A percentile compares a stretch with the other conserved stretches of the same genome.
Conservation (phyloP, 2,329 filamentous ascomycete species). For the Microsporum canis region DNA sequence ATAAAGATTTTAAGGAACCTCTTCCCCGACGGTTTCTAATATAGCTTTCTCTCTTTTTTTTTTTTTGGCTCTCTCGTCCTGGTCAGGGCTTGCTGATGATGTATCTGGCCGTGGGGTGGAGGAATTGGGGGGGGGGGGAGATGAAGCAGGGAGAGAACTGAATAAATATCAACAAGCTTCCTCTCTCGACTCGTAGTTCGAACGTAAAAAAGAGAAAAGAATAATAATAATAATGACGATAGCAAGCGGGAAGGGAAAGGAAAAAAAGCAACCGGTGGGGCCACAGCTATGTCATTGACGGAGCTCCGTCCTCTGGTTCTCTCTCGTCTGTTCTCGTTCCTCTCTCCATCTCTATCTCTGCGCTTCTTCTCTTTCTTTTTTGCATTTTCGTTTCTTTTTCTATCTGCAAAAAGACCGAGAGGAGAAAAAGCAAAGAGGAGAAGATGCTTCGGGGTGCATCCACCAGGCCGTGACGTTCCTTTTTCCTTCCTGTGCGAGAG, state of each 20-base stretch:
- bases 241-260: not conserved
- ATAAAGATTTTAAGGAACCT: not conserved
- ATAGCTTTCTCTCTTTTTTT: not conserved
- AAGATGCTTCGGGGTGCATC: not conserved
- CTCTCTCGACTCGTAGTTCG: no score
- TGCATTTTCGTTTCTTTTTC: not conserved
- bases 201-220: not conserved
- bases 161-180: not conserved
- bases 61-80: not conserved
- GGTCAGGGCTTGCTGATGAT: not conserved
- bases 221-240: not conserved
- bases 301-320: not conserved
- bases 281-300: not conserved
- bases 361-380: not conserved
- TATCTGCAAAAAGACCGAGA: not conserved
- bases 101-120: not conserved
- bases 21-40: not conserved
- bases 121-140: not conserved
- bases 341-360: not conserved
- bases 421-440: not conserved
- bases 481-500: not conserved
- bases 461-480: not conserved
- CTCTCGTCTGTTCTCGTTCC: not conserved
- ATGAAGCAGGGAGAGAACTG: not conserved
- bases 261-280: slow-evolving; percentile 1